Base-by-base conservation (phyloP, 129 eudicot species). In the Solidago caesia region DNA sequence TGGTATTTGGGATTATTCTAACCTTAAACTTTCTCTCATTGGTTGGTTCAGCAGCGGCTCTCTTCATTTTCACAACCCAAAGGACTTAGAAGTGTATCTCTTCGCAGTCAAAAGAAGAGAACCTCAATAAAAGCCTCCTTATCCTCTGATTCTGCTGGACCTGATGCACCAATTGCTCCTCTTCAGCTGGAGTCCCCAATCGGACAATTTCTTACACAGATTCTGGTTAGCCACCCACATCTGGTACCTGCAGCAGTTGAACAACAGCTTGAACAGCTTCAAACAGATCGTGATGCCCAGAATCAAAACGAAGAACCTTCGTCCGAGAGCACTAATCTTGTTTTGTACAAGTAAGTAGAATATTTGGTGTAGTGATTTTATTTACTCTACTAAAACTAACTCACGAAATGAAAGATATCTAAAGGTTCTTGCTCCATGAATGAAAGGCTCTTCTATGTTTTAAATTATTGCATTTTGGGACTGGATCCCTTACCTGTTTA, bases 161-260 rank as follows among this genome's bases (percentile, higher is more conserved):
- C 91, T 25, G 51, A 80, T 46, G 72, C 83, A 74, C 90, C 96
- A 33, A 81, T 94, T 81, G 99, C 99, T 79, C 99, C 99, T 8
- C 99, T 94, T 73, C 83, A 85, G 83, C 84, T 94, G 44, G 99
- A 94, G 83, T 94, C 99, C 73, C 97, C 99, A 75, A 63, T 85
- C 68, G 99, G 99, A 6, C 97, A 91, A 83, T 87, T 94, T 73
- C 91, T 94, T 13, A 78, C 97, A 33, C 86, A 94, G 68, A 94
- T 94, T 59, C 77, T 94, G 47, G 67, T 72, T 1, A 94, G 96
- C 74, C 99, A 94, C 87, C 99, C 97, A 1, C 99, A 94, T 77
- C 84, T 94, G 27, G 80, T 94, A n/a, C 99, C 99, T 42, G 99
- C 97, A 59, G 99, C 99, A 13, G 97, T 89, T 44, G 99, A 94